Evolutionary conservation across 441 rosid genomes (phyloP).

Genomic region (Erysimum pusillum): DNA sequence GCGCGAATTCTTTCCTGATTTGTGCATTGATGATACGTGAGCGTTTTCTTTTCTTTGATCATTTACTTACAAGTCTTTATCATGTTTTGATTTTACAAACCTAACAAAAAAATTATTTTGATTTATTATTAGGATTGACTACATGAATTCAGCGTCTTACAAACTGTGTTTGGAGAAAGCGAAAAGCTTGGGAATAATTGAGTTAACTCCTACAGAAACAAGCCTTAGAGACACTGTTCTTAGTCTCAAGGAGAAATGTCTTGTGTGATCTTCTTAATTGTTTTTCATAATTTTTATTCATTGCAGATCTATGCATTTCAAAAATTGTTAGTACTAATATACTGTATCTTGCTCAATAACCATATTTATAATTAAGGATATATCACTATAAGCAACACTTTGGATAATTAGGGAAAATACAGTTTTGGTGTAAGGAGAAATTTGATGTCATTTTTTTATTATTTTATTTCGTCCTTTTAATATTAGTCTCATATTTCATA

Average conservation of each 20-base stretch:
- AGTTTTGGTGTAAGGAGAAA: too few species aligned
- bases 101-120: neutral
- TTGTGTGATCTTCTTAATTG: neutral
- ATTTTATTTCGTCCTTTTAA: too few species aligned
- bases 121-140: slow-evolving; percentile 10
- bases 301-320: too few species aligned
- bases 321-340: too few species aligned
- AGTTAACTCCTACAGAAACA: slow-evolving; percentile 55
- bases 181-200: slow-evolving; percentile 57
- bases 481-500: too few species aligned
- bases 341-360: too few species aligned
- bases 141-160: slow-evolving; percentile 30
- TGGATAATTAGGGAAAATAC: too few species aligned
- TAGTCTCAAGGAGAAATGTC: slow-evolving; percentile 58
- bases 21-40: slow-evolving; percentile 53
- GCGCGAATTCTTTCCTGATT: slow-evolving; percentile 51
- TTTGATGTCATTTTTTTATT: too few species aligned
- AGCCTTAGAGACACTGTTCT: slow-evolving; percentile 63
- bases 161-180: slow-evolving; percentile 61
- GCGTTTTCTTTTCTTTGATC: slow-evolving; percentile 38
- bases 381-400: too few species aligned
- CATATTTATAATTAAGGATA: too few species aligned
- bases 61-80: neutral
- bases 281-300: too few species aligned
- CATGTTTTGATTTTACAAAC: slow-evolving; percentile 5